A percentile compares a stretch with the other conserved stretches of the same genome.
phyloP scores from a whole-genome alignment of 208 protist genomes.

The Acanthamoeba triangularis region DNA sequence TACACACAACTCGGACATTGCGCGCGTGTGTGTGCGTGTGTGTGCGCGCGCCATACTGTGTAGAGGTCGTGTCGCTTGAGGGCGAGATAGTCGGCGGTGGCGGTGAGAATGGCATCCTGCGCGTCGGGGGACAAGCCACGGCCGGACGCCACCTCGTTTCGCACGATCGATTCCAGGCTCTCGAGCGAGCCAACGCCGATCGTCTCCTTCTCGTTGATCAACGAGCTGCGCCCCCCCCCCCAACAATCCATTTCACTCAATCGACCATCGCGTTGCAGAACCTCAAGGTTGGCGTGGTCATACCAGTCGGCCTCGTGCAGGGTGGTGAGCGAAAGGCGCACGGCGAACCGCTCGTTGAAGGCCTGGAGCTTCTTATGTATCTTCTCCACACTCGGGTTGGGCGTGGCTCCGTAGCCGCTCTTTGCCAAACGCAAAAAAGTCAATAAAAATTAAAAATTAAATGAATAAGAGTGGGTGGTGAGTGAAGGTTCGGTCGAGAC shows the following conservation, averaged over 20 bases:
- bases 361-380: slow-evolving; percentile 50
- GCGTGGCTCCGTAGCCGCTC: background rate
- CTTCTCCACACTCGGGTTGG: slow-evolving; percentile 37
- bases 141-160: background rate
- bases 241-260: background rate
- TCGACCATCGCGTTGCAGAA: background rate
- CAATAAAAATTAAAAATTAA: too few species aligned
- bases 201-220: slow-evolving; percentile 60
- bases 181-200: slow-evolving; percentile 48
- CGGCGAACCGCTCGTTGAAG: slow-evolving; percentile 53
- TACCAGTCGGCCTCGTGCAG: slow-evolving; percentile 70
- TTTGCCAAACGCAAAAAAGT: background rate
- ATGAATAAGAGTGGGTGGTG: too few species aligned
- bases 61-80: slow-evolving; percentile 62
- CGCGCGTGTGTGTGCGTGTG: too few species aligned
- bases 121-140: background rate
- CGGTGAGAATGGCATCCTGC: slow-evolving; percentile 63
- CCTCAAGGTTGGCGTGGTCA: background rate
- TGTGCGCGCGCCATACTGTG: background rate
- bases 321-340: slow-evolving; percentile 65
- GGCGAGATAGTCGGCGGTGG: slow-evolving; percentile 53
- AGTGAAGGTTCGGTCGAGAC: background rate
- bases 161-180: slow-evolving; percentile 17
- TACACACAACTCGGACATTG: too few species aligned
- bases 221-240: background rate